Evolutionary conservation across 2,329 filamentous ascomycete genomes (phyloP).

Genomic region (Colletotrichum truncatum): DNA sequence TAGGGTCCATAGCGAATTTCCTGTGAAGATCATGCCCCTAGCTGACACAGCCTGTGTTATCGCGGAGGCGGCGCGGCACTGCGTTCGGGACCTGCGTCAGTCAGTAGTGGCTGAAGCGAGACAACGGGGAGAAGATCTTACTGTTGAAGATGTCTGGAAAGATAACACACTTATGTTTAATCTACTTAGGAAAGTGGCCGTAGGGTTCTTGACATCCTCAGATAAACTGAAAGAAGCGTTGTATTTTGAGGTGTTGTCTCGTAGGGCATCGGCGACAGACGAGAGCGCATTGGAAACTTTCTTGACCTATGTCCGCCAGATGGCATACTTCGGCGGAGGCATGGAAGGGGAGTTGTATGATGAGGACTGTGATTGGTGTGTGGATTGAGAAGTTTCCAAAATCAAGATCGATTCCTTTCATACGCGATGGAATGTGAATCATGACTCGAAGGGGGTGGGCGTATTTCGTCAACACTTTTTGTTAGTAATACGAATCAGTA

Average conservation of each 20-base stretch:
- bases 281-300: not conserved
- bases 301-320: not conserved
- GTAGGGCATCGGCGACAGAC: not conserved
- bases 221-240: not conserved
- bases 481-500: too few relatives aligned
- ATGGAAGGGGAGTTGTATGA: not conserved
- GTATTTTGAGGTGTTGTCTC: not conserved
- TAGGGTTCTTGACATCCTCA: not conserved
- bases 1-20: not conserved
- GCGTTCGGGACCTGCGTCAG: not conserved
- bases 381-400: not conserved
- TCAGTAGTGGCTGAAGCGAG: not conserved
- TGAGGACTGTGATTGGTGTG: not conserved
- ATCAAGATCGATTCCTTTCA: too few relatives aligned
- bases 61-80: not conserved
- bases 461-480: too few relatives aligned
- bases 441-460: too few relatives aligned
- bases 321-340: constrained; percentile 5
- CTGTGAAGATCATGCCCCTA: not conserved
- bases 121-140: not conserved
- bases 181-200: not conserved
- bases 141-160: not conserved
- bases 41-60: not conserved
- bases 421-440: too few relatives aligned
- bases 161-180: not conserved